Base-by-base conservation (phyloP, 106 monocot genomes). In the Dendrobium catenatum region DNA sequence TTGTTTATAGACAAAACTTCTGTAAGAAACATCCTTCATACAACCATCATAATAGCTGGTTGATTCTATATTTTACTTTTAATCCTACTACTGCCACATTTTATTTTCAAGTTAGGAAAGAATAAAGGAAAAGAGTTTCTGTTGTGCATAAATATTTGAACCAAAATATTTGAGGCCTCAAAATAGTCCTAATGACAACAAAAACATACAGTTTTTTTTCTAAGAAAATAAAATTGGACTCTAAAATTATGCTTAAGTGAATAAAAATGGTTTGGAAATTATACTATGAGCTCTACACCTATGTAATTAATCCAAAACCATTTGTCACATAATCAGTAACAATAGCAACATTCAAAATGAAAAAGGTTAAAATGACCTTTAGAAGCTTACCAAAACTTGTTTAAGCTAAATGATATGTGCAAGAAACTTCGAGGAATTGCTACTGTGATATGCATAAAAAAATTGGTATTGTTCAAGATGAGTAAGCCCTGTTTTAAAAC, bases 391-490 rank as follows among this genome's bases (percentile, higher is more conserved):
- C 1, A 37, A 37, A 1, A 15, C 67, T 1, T 26, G 67, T 67
- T 67, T 67, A 67, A 67, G 67, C 27, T 67, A 67, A 67, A 24
- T 58, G 9, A 44, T 7, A 0, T 44, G 0, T 55, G 55, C 17
- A 55, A 26, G 27, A 2, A 2, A 2, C 67, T 9, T 67, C 27
- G 26, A 67, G 27, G 5, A 9, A 22, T 67, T 67, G 67, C 7
- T 29, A 22, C 26, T 26, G 18, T 66, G 4, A 66, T n/a, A 26
- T 66, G 7, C 66, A 24, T 66, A 1, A n/a, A 37, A n/a, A 78
- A 96, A 90, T 74, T 96, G 96, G 79, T 96, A 94, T 80, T 96
- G 96, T 81, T 96, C 96, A 64, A 96, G 94, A 58, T 96, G 96
- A 68, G 85, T 89, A 72, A 96, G 90, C 27, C 86, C 92, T 54